Evolutionary conservation across 495 filamentous ascomycete species (phyloP), one percentile per base, ranked within the genome.

Genomic region (Podospora didyma): DNA sequence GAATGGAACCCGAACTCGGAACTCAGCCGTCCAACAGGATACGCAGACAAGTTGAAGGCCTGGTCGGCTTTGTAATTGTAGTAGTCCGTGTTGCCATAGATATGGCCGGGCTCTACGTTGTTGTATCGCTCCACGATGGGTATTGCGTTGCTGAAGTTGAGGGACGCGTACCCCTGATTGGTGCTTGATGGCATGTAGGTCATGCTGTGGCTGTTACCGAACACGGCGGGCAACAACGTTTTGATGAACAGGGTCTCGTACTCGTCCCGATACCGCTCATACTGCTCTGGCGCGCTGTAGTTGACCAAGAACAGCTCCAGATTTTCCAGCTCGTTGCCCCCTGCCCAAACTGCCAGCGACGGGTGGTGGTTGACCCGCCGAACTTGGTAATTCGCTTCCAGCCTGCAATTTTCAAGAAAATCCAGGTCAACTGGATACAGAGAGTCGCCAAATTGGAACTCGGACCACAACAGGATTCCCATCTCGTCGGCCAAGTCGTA

Each of bases 51-150:
- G 64, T 89, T 79, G 68, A 86, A 87, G 0, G 82, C 77, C 19
- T 77, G 59, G 9, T 56, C 61, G 31, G 77, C 76, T 61, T 83
- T 71, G 56, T 89, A 89, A 58, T 87, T 82, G 69, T 89, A 89
- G 62, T 84, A 80, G 54, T 89, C 86, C 9, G 85, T 88, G 62
- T 89, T 82, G 11, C 84, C 84, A 62, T 89, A 87, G 35, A 86
- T 79, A 3, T 71, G 69, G 1, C 84, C 84, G 16, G 68, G 51
- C 0, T 80, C 82, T 4, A 69, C 62, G 60, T 88, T 86, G 42
- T 81, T 57, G 63, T 88, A 89, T 44, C 86, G 71, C 62, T 86
- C 76, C 0, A 74, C 74, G 64, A 88, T 82, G 1, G 85, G 84
- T 9, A 81, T 71, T 1, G 82, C 71, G 2, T 73, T 69, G 9